Conservation (phyloP, 2,329 filamentous ascomycete species). For the Raffaelea arxii region DNA sequence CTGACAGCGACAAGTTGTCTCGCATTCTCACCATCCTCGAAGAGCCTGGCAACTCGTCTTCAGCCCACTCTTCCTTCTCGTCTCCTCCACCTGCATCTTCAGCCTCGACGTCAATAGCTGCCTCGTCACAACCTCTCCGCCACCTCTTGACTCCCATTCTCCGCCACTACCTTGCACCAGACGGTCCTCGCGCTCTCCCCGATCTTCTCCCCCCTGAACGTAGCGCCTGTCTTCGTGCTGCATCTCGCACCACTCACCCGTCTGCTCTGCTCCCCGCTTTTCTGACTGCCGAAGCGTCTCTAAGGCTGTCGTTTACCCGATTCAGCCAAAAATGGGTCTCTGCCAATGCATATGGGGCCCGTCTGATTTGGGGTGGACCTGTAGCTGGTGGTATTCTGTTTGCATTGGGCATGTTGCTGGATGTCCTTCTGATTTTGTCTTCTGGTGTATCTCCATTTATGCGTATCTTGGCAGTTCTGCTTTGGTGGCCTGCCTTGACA, state of each 20-base stretch:
- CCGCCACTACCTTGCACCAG: slow-evolving; percentile 26
- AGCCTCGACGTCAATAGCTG: neutral
- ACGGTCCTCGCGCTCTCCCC: slow-evolving; percentile 23
- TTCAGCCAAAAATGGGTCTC: slow-evolving; percentile 28
- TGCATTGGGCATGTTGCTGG: slow-evolving; percentile 19
- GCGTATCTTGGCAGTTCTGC: too few species aligned
- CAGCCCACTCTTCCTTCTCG: neutral
- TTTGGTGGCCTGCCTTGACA: slow-evolving; percentile 26
- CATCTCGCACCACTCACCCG: slow-evolving; percentile 33
- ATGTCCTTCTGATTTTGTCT: slow-evolving; percentile 23
- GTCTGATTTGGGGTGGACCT: slow-evolving; percentile 19
- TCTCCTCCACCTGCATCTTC: neutral
- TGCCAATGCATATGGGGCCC: slow-evolving; percentile 26
- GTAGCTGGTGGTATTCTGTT: slow-evolving; percentile 15
- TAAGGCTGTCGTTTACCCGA: slow-evolving; percentile 28
- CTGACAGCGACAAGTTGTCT: slow-evolving; percentile 21
- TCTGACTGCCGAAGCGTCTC: slow-evolving; percentile 23
- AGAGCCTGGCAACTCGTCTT: slow-evolving; percentile 6
- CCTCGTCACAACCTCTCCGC: slow-evolving; percentile 22
- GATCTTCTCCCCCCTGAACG: slow-evolving; percentile 28
- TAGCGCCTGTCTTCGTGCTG: slow-evolving; percentile 26
- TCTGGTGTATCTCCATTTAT: too few species aligned
- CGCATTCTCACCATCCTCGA: slow-evolving; percentile 24
- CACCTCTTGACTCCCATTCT: slow-evolving; percentile 26
- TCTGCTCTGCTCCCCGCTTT: slow-evolving; percentile 31